These are phyloP conservation scores for Coffea canephora DNA, from an alignment of 257 asterid genomes.

Conservation along the genomic window DNA sequence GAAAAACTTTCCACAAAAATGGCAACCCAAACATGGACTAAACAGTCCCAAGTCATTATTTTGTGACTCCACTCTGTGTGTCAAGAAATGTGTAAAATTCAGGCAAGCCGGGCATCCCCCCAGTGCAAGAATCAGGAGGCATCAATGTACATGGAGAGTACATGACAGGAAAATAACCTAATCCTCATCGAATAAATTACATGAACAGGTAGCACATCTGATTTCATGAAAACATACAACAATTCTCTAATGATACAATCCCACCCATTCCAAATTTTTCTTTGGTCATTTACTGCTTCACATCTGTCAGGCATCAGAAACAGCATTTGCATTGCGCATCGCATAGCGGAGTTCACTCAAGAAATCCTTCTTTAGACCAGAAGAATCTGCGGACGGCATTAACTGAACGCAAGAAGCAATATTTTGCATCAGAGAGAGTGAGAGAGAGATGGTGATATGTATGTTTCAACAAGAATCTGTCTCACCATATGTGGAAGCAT, in stretches of 20 bases:
- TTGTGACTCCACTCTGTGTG: not conserved
- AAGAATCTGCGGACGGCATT: slow-evolving; percentile 48
- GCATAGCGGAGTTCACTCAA: slow-evolving; percentile 67
- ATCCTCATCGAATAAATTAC: not conserved
- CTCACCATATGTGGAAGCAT: slow-evolving; percentile 82
- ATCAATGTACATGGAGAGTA: not conserved
- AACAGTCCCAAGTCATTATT: not conserved
- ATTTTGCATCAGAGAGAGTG: slow-evolving; percentile 3
- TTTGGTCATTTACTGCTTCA: slow-evolving; percentile 5
- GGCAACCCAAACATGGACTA: not conserved
- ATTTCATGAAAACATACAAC: slow-evolving; percentile 10
- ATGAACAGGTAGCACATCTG: slow-evolving; percentile 4
- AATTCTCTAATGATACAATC: slow-evolving; percentile 16
- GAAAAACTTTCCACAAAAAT: too few species aligned
- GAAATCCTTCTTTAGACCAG: slow-evolving; percentile 71
- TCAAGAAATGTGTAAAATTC: not conserved
- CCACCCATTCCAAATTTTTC: not conserved
- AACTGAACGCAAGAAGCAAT: slow-evolving; percentile 38
- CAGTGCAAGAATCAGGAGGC: not conserved
- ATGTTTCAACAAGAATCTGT: not conserved
- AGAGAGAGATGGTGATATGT: not conserved
- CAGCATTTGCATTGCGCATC: slow-evolving; percentile 50
- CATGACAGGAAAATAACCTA: not conserved
- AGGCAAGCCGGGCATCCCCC: not conserved
- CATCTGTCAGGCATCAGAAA: slow-evolving; percentile 32